A percentile compares a stretch with the other conserved stretches of the same genome.
phyloP scores from a whole-genome alignment of 441 rosid genomes.

The Gossypium trilobum region DNA sequence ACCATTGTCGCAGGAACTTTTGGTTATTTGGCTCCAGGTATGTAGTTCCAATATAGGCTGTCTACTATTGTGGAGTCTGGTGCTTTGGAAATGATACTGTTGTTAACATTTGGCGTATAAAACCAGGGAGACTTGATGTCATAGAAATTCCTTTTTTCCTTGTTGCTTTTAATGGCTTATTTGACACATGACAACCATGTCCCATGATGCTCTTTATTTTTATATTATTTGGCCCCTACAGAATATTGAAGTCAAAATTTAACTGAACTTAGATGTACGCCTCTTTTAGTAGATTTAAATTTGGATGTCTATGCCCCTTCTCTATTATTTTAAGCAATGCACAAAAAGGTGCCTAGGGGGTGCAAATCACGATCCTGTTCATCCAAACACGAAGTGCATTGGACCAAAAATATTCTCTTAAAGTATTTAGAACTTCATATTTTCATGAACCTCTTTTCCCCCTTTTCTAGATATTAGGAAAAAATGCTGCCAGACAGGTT shows the following conservation, averaged over 20 bases:
- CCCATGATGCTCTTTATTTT: neutral
- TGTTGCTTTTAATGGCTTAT: neutral
- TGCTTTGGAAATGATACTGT: neutral
- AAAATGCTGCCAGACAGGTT: neutral
- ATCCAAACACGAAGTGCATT: neutral
- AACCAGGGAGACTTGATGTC: neutral
- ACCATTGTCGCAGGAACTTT: conserved; percentile 98
- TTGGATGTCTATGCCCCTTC: neutral
- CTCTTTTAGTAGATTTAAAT: neutral
- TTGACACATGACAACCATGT: neutral
- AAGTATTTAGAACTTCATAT: neutral
- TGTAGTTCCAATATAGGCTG: conserved; percentile 12
- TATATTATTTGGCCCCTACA: neutral
- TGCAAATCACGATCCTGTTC: neutral
- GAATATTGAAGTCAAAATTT: neutral
- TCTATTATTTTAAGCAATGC: neutral
- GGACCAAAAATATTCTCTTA: neutral
- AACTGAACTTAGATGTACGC: neutral
- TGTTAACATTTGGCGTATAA: neutral
- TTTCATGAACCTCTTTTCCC: neutral
- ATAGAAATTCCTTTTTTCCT: neutral
- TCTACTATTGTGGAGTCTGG: neutral
- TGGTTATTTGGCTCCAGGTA: conserved; percentile 97
- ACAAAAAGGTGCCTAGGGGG: neutral
- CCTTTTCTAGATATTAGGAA: neutral